Base-by-base conservation (phyloP, 768 basidiomycete genomes). In the Leccinum rimulosum region DNA sequence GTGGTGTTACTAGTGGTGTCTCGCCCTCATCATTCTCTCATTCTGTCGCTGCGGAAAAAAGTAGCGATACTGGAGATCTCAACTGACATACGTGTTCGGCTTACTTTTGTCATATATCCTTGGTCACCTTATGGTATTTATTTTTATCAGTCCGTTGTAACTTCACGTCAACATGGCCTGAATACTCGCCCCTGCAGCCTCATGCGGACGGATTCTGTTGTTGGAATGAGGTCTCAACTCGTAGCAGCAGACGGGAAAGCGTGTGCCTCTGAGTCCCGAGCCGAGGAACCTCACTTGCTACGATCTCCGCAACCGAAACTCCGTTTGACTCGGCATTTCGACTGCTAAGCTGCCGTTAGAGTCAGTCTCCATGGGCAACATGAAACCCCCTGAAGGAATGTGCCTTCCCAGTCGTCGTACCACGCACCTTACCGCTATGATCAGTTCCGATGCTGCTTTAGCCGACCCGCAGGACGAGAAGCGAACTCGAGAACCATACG, bases 381-480 rank as follows among this genome's bases (percentile, higher is more conserved):
- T 33, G 31, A 8, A 7, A 35, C 6, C 14, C 35, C 14, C 35
- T 15, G 35, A 36, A 33, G 31, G 31, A 33, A 6, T 15, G 35
- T 15, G 35, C 6, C 6, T 15, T 36, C 14, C 35, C 12, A 36
- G 14, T 36, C 35, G 35, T 35, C 14, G n/a, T n/a, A n/a, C n/a
- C n/a, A n/a, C n/a, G n/a, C n/a, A n/a, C n/a, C n/a, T n/a, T 15
- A 9, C 35, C 35, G 35, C 35, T 35, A 31, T 31, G 30, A 10
- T 9, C 9, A 31, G 31, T 33, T 33, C 31, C 31, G 31, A 33
- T 11, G 6, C 48, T 6, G 40, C 38, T 22, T 70, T 61, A 6
- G 51, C 50, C 4, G 62, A 63, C 17, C 51, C 25, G 8, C 35
- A 48, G 10, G 58, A 22, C 47, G 64, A 60, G 45, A 70, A 66